Base-by-base conservation (phyloP, 1,284 basidiomycete species). In the Fomitopsis palustris region DNA sequence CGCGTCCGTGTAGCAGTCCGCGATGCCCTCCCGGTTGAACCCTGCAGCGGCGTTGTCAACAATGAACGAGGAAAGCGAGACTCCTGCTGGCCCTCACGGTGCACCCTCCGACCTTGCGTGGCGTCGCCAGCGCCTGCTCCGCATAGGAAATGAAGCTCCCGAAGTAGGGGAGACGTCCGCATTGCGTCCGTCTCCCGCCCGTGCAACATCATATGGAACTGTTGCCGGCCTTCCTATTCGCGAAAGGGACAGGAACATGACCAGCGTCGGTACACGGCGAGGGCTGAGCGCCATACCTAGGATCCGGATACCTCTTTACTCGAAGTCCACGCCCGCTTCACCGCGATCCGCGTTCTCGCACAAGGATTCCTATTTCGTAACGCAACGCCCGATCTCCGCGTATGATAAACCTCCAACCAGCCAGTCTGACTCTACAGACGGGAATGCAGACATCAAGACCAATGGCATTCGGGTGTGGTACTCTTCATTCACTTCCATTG, bases 381-480 rank as follows among this genome's bases (percentile, higher is more conserved):
- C 71, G 54, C 78, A 84, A 61, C 82, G 87, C 17, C 86, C 86
- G 0, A 86, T 90, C 57, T 87, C 89, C 2, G 82, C 88, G 0
- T 93, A 93, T 63, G 91, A 93, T 65, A 80, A 81, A 10, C 81
- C 81, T 2, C 70, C 73, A 17, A 74, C 72, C 45, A 71, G 73
- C 61, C 25, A 56, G 67, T 21, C 72, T 16, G 69, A 67, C 31
- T 67, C 72, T 35, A 53, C 47, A 0, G 80, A 80, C 23, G 71
- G 78, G 19, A 84, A 83, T 52, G 75, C 83, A 23, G 86, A 88
- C 64, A 81, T 86, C 47, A 83, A 83, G 66, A 86, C 87, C 43
- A 96, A 96, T 64, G 94, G 94, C 33, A 87, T 92, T 53, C 88
- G 94, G 38, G 92, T 96, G 31, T 96, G 94, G 94, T 96, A 95